phyloP scores from a whole-genome alignment of 345 rosid species.

The Gossypium raimondii region DNA sequence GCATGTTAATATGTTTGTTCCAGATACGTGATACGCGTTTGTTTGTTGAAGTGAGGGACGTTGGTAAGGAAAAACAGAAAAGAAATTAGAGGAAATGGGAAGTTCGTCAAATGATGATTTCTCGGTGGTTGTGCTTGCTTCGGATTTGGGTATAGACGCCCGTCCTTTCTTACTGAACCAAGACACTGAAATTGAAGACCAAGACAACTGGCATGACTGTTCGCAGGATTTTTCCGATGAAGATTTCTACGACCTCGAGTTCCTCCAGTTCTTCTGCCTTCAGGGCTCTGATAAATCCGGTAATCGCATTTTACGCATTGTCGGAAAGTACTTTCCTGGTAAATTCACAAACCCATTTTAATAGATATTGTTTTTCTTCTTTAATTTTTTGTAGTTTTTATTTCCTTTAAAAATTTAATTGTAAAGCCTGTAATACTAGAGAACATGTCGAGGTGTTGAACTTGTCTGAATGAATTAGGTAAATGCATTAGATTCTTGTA shows the following conservation, averaged over 20 bases:
- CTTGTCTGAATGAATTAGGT: background rate
- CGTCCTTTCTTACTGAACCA: constrained; percentile 49
- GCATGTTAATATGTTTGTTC: too few relatives aligned
- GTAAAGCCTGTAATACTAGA: background rate
- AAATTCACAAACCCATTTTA: constrained; percentile 6
- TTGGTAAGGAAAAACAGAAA: background rate
- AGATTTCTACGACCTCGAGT: constrained; percentile 88
- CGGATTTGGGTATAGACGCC: constrained; percentile 83
- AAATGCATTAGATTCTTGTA: background rate
- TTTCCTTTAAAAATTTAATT: background rate
- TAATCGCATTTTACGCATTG: constrained; percentile 62
- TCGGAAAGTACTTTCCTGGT: constrained; percentile 91
- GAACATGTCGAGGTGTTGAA: background rate
- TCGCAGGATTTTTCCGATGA: constrained; percentile 59
- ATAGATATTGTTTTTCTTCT: background rate
- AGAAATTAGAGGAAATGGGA: constrained; percentile 19
- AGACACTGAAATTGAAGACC: constrained; percentile 24
- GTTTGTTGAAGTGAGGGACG: background rate
- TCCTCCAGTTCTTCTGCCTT: constrained; percentile 62
- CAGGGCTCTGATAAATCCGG: constrained; percentile 79
- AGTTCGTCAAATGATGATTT: constrained; percentile 48
- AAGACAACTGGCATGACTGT: constrained; percentile 87
- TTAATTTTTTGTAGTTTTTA: background rate
- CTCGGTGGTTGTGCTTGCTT: constrained; percentile 69
- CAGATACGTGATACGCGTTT: background rate